Base-by-base conservation (phyloP, 306 rosid genomes). In the Pyrus pyrifolia region DNA sequence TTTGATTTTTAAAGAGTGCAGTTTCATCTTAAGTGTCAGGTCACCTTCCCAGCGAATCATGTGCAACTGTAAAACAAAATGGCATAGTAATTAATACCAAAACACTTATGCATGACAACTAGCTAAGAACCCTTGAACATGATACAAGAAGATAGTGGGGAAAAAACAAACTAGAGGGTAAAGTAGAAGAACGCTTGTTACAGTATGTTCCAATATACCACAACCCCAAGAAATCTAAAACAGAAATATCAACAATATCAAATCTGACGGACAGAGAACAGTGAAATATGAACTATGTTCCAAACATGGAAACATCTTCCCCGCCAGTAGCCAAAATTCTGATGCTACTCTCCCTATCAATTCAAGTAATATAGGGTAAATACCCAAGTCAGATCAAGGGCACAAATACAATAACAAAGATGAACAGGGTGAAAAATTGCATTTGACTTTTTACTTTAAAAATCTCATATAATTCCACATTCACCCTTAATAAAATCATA, bases 1-100 rank as follows among this genome's bases (percentile, higher is more conserved):
- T 78, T 86, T 95, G 75, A 95, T 87, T 84, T 87, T 89, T 78
- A 95, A 81, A 59, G 97, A 92, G 81, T 95, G 99, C 81, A 95
- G 80, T 77, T 92, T 95, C 86, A 84, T 87, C 83, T 88, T 91
- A 62, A 92, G 82, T 49, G 90, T 84, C 70, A 95, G 79, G 80
- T 92, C 93, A 66, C 88, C 86, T 61, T 82, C 93, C 45, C 83
- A 84, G 78, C 66, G 90, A 80, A 85, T 75, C 74, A 92, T 60
- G 82, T 91, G 90, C 75, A 95, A 89, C 99, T 95, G 88, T 63
- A 68, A 79, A 76, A 61, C 44, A 79, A 68, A 78, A 81, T 38
- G 74, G 40, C 63, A 38, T 21, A 61, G 38, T 21, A 29, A 69
- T 64, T 57, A 80, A 73, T 7, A 25, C 38, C 67, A 14, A 61